phyloP scores from a whole-genome alignment of 805 yeast species.

The Yarrowia bubula region DNA sequence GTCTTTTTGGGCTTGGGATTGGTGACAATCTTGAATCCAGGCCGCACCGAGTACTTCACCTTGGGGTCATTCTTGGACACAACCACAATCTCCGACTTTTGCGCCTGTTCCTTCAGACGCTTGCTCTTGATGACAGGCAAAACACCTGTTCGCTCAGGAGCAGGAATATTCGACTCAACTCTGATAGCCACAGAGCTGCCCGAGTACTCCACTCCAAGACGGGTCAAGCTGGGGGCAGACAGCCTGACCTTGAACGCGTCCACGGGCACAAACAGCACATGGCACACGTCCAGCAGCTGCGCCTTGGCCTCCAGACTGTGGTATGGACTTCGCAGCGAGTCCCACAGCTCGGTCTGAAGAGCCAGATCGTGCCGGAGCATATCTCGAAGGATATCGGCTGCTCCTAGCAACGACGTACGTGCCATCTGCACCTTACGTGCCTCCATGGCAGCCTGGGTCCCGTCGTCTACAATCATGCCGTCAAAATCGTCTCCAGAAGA shows the following conservation, averaged over 20 bases:
- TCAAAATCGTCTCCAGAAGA: slow-evolving; percentile 39
- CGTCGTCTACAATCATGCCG: slow-evolving; percentile 58
- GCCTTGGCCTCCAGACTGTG: slow-evolving; percentile 60
- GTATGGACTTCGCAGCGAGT: slow-evolving; percentile 54
- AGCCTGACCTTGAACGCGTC: slow-evolving; percentile 62
- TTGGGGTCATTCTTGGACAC: slow-evolving; percentile 4
- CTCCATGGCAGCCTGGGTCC: slow-evolving; percentile 44
- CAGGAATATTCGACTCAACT: slow-evolving; percentile 14
- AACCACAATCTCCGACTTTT: slow-evolving; percentile 1
- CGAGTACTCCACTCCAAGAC: slow-evolving; percentile 40
- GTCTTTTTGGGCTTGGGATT: background rate
- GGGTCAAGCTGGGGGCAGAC: slow-evolving; percentile 65
- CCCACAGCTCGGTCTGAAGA: slow-evolving; percentile 64
- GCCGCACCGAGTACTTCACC: slow-evolving; percentile 5
- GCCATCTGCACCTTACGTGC: slow-evolving; percentile 63
- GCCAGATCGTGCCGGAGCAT: slow-evolving; percentile 55
- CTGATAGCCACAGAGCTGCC: background rate
- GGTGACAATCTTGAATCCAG: background rate
- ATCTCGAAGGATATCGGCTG: slow-evolving; percentile 61
- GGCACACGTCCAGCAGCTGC: slow-evolving; percentile 60
- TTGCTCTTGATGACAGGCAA: slow-evolving; percentile 13
- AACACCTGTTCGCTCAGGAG: background rate
- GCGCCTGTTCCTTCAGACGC: slow-evolving; percentile 24
- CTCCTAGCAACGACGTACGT: slow-evolving; percentile 61
- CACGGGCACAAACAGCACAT: slow-evolving; percentile 60